phyloP scores from a whole-genome alignment of 805 yeast species.

The Komagataella populi region DNA sequence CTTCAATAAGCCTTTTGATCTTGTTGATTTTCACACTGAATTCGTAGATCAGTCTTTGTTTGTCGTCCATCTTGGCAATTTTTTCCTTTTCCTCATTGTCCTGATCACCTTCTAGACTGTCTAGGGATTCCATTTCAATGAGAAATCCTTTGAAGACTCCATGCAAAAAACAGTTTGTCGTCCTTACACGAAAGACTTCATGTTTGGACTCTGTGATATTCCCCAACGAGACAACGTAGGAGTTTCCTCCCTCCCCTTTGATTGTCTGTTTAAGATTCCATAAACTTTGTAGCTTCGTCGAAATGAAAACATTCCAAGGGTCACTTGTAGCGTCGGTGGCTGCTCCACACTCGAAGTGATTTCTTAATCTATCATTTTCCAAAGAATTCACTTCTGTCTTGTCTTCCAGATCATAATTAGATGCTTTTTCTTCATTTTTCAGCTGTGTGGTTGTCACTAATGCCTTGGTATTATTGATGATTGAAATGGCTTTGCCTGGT shows the following conservation, averaged over 20 bases:
- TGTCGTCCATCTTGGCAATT: constrained; percentile 5
- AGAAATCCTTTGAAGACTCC: constrained; percentile 63
- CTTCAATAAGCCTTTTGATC: constrained; percentile 17
- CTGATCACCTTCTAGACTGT: constrained; percentile 6
- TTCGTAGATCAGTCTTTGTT: constrained; percentile 14
- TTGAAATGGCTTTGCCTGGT: constrained; percentile 30
- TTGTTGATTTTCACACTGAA: constrained; percentile 19
- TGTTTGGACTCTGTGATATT: constrained; percentile 11
- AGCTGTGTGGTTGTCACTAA: constrained; percentile 13
- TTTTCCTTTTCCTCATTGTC: constrained; percentile 4
- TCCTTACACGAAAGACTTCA: constrained; percentile 39
- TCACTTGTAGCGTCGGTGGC: constrained; percentile 32
- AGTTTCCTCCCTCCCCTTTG: constrained; percentile 64
- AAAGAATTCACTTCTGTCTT: constrained; percentile 12
- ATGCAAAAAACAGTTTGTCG: constrained; percentile 62
- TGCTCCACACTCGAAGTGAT: constrained; percentile 20
- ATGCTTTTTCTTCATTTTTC: constrained; percentile 5
- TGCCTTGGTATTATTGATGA: constrained; percentile 29
- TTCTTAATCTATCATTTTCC: constrained; percentile 11
- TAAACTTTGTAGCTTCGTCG: constrained; percentile 46
- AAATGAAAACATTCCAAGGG: constrained; percentile 39
- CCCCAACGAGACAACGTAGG: constrained; percentile 35
- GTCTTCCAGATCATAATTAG: constrained; percentile 8
- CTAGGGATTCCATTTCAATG: constrained; percentile 39
- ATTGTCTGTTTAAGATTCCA: constrained; percentile 62